These are phyloP conservation scores for Penicillium cinerascens DNA, from an alignment of 495 filamentous ascomycete genomes.

Conservation along the genomic window DNA sequence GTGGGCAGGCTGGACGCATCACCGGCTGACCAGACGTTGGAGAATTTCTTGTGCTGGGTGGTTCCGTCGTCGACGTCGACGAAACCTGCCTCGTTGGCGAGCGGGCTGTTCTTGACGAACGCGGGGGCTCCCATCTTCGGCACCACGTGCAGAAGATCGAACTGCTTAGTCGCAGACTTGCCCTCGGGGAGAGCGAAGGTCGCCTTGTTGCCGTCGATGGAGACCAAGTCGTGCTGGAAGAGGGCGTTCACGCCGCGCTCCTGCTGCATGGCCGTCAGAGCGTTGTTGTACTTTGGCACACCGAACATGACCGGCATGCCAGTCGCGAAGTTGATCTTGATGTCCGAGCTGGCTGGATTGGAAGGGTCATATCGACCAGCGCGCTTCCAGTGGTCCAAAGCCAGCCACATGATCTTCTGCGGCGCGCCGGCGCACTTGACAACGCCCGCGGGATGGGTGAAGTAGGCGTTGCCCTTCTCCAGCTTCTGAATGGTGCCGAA, in stretches of 20 bases:
- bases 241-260: conserved; percentile 62
- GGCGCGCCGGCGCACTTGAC: conserved; percentile 70
- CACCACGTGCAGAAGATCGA: conserved; percentile 58
- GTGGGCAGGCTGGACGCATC: conserved; percentile 65
- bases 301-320: conserved; percentile 63
- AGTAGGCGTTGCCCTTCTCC: conserved; percentile 57
- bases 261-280: conserved; percentile 57
- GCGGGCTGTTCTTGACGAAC: conserved; percentile 54
- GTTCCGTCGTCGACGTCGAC: conserved; percentile 63
- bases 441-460: conserved; percentile 63
- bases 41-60: conserved; percentile 57
- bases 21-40: conserved; percentile 67
- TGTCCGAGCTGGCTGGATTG: conserved; percentile 40
- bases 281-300: conserved; percentile 64
- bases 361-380: conserved; percentile 54
- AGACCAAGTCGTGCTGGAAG: conserved; percentile 64
- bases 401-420: conserved; percentile 71
- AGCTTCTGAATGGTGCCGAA: conserved; percentile 53
- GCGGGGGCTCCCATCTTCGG: conserved; percentile 61
- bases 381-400: conserved; percentile 61
- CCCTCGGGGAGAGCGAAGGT: conserved; percentile 48
- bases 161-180: conserved; percentile 47
- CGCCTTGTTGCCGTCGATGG: conserved; percentile 55
- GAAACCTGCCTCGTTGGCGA: conserved; percentile 59
- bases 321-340: conserved; percentile 63